Conservation (phyloP, 1,284 basidiomycete genomes). For the Ustilago nuda region DNA sequence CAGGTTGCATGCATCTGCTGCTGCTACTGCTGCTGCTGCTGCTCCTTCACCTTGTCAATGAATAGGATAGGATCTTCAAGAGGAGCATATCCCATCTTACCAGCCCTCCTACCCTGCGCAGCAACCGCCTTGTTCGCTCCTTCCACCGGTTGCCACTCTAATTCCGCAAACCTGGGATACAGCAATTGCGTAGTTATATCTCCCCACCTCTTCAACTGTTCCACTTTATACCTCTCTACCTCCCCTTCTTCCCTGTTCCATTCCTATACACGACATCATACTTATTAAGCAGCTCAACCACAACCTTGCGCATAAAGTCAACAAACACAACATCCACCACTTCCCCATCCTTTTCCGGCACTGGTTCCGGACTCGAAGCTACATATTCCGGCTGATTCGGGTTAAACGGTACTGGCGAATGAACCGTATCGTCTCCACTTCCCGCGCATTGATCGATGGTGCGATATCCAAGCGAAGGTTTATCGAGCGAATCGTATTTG, state of each 20-base stretch:
- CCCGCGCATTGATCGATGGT: constrained; percentile 61
- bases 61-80: constrained; percentile 7
- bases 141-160: constrained; percentile 50
- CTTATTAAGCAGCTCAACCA: constrained; percentile 46
- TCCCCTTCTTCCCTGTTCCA: constrained; percentile 8
- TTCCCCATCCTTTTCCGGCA: constrained; percentile 33
- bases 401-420: constrained; percentile 52
- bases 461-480: constrained; percentile 64
- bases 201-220: constrained; percentile 55
- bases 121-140: constrained; percentile 30
- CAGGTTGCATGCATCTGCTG: neutral
- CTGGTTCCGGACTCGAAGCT: constrained; percentile 48
- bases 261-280: constrained; percentile 33
- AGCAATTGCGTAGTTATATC: constrained; percentile 62
- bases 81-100: constrained; percentile 44
- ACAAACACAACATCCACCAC: constrained; percentile 57
- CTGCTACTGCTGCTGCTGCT: constrained; percentile 14
- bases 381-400: constrained; percentile 64
- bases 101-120: constrained; percentile 31
- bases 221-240: constrained; percentile 29
- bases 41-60: constrained; percentile 16
- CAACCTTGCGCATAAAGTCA: constrained; percentile 40
- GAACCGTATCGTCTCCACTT: constrained; percentile 63
- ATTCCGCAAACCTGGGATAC: constrained; percentile 59
- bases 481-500: constrained; percentile 46